phyloP scores from a whole-genome alignment of 164 flowering plant genomes.

The Dillenia suffruticosa region DNA sequence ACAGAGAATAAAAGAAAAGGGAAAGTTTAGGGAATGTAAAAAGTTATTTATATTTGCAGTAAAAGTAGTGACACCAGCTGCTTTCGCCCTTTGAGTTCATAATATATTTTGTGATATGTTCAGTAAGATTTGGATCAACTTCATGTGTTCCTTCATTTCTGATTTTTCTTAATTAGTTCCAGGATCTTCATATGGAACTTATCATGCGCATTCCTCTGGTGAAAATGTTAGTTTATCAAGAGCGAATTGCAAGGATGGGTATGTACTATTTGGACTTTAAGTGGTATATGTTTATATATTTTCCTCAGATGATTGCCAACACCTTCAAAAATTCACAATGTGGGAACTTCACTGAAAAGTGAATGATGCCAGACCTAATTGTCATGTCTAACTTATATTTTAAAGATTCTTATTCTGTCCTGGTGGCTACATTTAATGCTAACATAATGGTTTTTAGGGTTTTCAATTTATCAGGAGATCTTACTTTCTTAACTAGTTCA shows the following conservation, averaged over 20 bases:
- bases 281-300: background rate
- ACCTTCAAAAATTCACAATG: background rate
- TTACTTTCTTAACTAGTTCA: no score
- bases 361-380: background rate
- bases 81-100: no score
- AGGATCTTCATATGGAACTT: conserved; percentile 34
- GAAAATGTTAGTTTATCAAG: conserved; percentile 21
- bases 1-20: no score
- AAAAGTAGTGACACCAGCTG: no score
- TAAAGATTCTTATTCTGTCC: background rate
- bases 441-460: no score
- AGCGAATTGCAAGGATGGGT: conserved; percentile 28
- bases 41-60: no score
- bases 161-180: background rate
- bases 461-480: no score
- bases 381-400: background rate
- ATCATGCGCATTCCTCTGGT: conserved; percentile 24
- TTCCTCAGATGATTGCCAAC: background rate
- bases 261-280: conserved; percentile 4
- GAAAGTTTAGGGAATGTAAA: no score
- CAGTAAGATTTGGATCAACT: no score
- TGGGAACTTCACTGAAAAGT: background rate
- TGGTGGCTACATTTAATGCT: no score
- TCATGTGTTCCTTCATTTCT: no score
- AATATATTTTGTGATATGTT: no score